phyloP scores from a whole-genome alignment of 805 yeast genomes.

The Candida michaelii region DNA sequence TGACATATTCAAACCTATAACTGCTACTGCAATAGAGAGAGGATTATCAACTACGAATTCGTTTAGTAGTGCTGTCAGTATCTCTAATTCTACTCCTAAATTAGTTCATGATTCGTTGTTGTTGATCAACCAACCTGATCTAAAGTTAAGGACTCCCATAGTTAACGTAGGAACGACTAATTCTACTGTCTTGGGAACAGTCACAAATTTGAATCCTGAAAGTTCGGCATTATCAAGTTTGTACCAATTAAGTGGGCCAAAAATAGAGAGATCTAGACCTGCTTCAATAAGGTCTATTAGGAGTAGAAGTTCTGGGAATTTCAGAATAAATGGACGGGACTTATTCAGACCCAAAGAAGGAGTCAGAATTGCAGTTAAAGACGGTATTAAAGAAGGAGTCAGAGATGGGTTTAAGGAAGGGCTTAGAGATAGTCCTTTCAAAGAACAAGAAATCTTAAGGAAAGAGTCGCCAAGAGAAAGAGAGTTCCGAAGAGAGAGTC shows the following conservation, averaged over 20 bases:
- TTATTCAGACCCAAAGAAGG: conserved; percentile 13
- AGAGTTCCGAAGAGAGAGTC: too few relatives aligned
- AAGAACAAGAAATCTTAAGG: too few relatives aligned
- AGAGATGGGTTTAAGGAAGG: not conserved
- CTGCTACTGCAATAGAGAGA: not conserved
- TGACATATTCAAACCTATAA: conserved; percentile 44
- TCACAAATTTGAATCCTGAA: conserved; percentile 24
- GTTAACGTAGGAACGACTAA: conserved; percentile 31
- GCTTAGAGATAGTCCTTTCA: too few relatives aligned
- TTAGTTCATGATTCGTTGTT: conserved; percentile 14
- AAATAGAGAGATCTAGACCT: conserved; percentile 5
- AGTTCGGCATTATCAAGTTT: conserved; percentile 39
- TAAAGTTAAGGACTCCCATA: conserved; percentile 16
- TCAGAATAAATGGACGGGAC: conserved; percentile 11
- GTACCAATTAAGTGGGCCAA: conserved; percentile 30
- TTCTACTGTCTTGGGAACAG: conserved; percentile 39
- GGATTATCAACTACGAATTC: not conserved
- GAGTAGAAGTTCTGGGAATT: not conserved
- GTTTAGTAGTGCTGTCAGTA: not conserved
- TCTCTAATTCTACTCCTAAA: conserved; percentile 10
- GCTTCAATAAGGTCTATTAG: conserved; percentile 10
- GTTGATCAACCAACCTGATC: conserved; percentile 9
- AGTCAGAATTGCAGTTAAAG: not conserved
- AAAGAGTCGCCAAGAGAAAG: too few relatives aligned
- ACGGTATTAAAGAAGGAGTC: not conserved